Percentiles rank a stretch among this genome's conserved stretches.
Evolutionary conservation across 139 green algal genomes (phyloP).

Genomic region (Tetratostichococcus sp.): DNA sequence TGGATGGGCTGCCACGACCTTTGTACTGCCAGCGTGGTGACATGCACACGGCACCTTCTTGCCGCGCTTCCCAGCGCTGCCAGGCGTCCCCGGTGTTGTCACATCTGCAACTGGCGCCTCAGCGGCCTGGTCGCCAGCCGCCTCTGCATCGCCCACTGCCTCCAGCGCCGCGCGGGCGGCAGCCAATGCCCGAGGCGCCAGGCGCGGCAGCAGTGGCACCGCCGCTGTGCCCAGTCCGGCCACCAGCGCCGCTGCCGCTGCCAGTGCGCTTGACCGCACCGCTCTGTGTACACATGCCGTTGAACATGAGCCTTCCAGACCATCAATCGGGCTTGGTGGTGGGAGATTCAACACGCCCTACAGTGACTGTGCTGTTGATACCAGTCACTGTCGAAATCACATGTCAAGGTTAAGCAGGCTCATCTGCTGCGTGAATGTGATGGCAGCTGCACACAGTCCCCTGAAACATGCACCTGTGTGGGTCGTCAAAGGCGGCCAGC

Average conservation of each 20-base stretch:
- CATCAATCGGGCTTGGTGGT: too few species aligned
- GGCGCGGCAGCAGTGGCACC: constrained; percentile 55
- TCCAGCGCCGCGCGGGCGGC: constrained; percentile 19
- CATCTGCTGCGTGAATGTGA: too few species aligned
- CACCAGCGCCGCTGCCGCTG: constrained; percentile 24
- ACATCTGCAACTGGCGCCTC: constrained; percentile 3
- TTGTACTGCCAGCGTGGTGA: too few species aligned
- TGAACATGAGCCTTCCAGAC: not conserved
- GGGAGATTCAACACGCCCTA: too few species aligned
- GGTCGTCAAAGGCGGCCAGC: not conserved
- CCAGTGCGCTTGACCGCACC: constrained; percentile 49
- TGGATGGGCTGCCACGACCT: too few species aligned
- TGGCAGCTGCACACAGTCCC: too few species aligned
- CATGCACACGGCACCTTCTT: too few species aligned
- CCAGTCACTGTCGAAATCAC: too few species aligned
- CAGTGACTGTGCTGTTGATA: too few species aligned
- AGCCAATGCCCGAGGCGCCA: constrained; percentile 31
- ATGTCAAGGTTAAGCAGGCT: too few species aligned
- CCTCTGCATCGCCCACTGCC: constrained; percentile 8
- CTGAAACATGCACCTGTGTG: not conserved
- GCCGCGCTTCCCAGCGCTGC: too few species aligned
- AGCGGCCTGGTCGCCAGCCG: constrained; percentile 1
- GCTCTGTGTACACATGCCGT: constrained; percentile 9
- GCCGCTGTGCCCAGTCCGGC: constrained; percentile 36
- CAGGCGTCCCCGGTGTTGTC: too few species aligned